These are phyloP conservation scores for Alternaria triticimaculans DNA, from an alignment of 2,329 filamentous ascomycete species.

Conservation along the genomic window DNA sequence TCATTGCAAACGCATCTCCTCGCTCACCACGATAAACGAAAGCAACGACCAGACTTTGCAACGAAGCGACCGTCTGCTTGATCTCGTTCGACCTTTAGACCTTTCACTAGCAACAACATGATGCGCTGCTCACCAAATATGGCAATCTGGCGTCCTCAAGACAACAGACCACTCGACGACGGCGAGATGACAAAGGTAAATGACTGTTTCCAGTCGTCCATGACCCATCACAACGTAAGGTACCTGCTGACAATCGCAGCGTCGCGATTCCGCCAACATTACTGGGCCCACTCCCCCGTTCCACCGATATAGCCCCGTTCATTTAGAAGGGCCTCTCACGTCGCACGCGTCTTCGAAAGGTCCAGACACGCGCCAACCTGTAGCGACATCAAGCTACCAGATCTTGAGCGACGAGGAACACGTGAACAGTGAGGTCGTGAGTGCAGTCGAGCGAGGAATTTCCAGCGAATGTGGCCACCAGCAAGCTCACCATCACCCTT, in stretches of 20 bases:
- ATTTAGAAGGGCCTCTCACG: background rate
- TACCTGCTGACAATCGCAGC: background rate
- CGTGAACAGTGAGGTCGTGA: background rate
- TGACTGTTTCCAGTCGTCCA: background rate
- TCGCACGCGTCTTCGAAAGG: background rate
- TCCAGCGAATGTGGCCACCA: background rate
- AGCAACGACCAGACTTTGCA: background rate
- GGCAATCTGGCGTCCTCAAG: background rate
- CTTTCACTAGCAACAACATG: background rate
- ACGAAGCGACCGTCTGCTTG: background rate
- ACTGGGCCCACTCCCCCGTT: background rate
- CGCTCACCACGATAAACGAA: background rate
- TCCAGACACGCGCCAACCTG: background rate
- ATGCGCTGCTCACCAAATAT: background rate
- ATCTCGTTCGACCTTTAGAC: background rate
- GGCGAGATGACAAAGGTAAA: background rate
- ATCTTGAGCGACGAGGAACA: background rate
- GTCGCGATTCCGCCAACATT: background rate
- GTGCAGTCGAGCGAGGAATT: background rate
- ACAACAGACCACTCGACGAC: background rate
- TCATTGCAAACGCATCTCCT: background rate
- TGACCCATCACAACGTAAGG: background rate
- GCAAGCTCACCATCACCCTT: background rate
- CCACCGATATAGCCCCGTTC: background rate
- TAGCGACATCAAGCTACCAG: background rate